Base-by-base conservation (phyloP, 2,329 filamentous ascomycete genomes). In the Aspergillus hortae region DNA sequence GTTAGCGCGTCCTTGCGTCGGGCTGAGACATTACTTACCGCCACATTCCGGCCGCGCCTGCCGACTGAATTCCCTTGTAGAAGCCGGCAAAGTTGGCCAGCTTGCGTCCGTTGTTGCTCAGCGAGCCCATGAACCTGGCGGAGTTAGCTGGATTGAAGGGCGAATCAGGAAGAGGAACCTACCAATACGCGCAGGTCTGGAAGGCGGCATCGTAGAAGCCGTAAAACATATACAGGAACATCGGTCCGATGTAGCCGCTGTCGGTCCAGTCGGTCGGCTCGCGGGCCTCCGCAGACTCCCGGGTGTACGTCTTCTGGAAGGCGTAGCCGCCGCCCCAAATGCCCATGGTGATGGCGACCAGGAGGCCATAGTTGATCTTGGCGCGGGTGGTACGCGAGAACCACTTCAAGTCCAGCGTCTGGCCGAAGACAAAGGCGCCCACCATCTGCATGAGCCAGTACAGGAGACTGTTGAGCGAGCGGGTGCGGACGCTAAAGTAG, bases 151-250 rank as follows among this genome's bases (percentile, higher is more conserved):
- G n/a, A 1, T 30, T 35, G 5, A 25, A n/a, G 23, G 23, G 14
- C 11, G 33, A 21, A 33, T 12, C 0, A 40, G 17, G 46, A 45
- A 42, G 14, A n/a, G n/a, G 4, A 4, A 67, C 77, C 61, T 69
- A 81, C 92, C 92, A 96, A 79, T 97, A 96, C 46, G 92, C 86
- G 64, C 80, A 85, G 0, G 90, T 92, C 77, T 97, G 92, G 87
- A 90, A 96, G 49, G 86, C 83, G 41, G 92, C 90, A 68, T 96
- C 92, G 62, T 86, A 94, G 71, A 94, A 87, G 38, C 90, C 90
- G 68, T 94, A 95, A 72, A 92, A 92, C 64, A 95, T 89, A 77
- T 91, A 95, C 48, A 95, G 74, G 69, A 95, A 90, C 83, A 95
- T 89, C 11, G 89, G 88, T 0, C 87, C 90, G 53, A 86, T 79